Base-by-base conservation (phyloP, 306 rosid species). In the Dalbergia cultrata region DNA sequence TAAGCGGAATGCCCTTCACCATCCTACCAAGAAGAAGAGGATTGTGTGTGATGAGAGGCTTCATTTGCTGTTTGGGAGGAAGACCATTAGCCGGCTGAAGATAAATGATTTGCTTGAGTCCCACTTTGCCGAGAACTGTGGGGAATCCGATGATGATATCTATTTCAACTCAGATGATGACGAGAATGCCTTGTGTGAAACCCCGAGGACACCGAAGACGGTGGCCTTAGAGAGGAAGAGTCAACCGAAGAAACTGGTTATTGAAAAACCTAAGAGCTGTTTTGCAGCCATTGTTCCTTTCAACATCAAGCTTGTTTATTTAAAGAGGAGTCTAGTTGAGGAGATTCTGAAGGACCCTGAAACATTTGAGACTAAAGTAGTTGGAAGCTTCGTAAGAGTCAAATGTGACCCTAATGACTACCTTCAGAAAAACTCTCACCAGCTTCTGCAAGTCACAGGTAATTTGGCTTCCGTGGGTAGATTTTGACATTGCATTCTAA, bases 381-480 rank as follows among this genome's bases (percentile, higher is more conserved):
- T 86, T 67, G 93, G 98, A 67, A 90, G 97, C 82, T 88, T 91
- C 85, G 85, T 94, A 67, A 88, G 97, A 87, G 86, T 84, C 67
- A 94, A 76, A 83, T 74, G 90, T 59, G 97, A 92, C 72, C 97
- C 95, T 4, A 87, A 92, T 75, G 97, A 94, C 81, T 92, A 86
- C 75, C 91, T 85, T 71, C 98, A 90, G 91, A 94, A 85, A 74
- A 89, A 92, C 74, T 86, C 97, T 66, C 91, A 92, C 81, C 88
- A 78, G 84, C 97, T 94, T 33, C 88, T 92, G 71, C 98, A 88
- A 83, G 91, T 94, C 67, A 83, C 86, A 75, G 92, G 97, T 93
- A 81, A 71, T 70, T 60, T 70, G 56, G 37, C 66, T 75, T 17
- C 53, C 52, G 39, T 83, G 31, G 34, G 45, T 31, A 31, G 39